Conservation (phyloP, 139 green algal genomes). For the Chlamydomonas schloesseri region DNA sequence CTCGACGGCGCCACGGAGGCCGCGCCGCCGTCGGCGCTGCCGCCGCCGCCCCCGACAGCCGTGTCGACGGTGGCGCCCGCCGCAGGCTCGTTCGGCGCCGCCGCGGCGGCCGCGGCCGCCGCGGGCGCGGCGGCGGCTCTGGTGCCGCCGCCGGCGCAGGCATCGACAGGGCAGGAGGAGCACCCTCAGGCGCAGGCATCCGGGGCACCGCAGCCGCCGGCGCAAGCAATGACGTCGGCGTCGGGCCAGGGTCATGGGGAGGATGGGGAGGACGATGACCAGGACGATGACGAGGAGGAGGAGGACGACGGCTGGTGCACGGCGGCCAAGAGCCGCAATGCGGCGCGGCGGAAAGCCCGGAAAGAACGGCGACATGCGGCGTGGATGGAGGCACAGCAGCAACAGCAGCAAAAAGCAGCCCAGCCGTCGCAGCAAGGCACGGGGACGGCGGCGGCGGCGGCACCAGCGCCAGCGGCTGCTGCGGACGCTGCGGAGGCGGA, state of each 20-base stretch:
- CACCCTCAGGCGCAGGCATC: not conserved
- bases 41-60: not conserved
- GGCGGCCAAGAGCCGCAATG: constrained; percentile 47
- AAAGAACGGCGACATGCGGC: constrained; percentile 42
- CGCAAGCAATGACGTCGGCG: not conserved
- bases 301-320: constrained; percentile 49
- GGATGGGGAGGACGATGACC: not conserved
- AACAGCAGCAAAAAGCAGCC: too few relatives aligned
- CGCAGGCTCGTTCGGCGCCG: not conserved
- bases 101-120: not conserved
- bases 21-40: not conserved
- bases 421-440: not conserved
- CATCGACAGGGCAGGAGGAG: not conserved
- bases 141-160: not conserved
- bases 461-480: not conserved
- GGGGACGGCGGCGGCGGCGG: not conserved
- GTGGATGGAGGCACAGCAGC: constrained; percentile 13
- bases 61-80: not conserved
- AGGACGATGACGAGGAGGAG: constrained; percentile 50
- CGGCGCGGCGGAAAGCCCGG: constrained; percentile 36
- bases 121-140: not conserved
- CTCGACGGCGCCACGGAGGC: not conserved
- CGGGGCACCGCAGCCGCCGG: not conserved
- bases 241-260: not conserved
- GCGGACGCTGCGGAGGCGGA: not conserved